Conservation (phyloP, 208 protist genomes). For the Trypanosoma mega region DNA sequence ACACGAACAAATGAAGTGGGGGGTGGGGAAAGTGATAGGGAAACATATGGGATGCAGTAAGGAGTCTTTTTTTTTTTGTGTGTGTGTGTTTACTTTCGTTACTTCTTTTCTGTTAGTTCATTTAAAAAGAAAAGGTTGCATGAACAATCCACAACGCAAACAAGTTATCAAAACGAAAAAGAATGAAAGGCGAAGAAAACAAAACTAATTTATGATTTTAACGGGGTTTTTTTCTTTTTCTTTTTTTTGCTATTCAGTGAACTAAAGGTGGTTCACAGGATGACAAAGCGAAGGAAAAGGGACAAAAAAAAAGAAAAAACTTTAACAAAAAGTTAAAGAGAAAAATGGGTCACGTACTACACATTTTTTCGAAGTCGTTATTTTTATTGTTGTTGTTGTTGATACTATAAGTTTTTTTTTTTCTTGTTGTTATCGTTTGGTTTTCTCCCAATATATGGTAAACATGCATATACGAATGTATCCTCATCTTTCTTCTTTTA, state of each 20-base stretch:
- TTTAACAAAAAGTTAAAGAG: no score
- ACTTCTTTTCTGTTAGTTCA: conserved; percentile 2
- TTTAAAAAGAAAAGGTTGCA: background rate
- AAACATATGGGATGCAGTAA: background rate
- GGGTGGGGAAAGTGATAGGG: background rate
- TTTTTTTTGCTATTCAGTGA: no score
- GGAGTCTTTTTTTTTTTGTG: conserved; percentile 7
- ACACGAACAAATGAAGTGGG: background rate
- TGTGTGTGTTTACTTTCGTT: background rate
- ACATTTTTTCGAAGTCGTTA: no score
- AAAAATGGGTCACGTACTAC: no score
- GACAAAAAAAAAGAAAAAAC: no score
- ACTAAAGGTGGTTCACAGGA: no score
- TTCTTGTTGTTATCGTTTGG: conserved; percentile 9
- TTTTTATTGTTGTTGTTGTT: no score
- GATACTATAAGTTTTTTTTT: conserved; percentile 6
- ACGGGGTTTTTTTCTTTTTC: no score
- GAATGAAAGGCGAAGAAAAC: no score
- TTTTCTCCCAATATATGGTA: background rate
- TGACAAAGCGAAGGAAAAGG: no score
- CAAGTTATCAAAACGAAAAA: no score
- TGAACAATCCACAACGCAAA: background rate
- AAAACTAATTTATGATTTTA: no score
- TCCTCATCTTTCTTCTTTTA: conserved; percentile 6
- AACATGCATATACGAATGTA: background rate